Evolutionary conservation across 2,329 filamentous ascomycete species (phyloP).

Genomic region (Exophiala sp.): DNA sequence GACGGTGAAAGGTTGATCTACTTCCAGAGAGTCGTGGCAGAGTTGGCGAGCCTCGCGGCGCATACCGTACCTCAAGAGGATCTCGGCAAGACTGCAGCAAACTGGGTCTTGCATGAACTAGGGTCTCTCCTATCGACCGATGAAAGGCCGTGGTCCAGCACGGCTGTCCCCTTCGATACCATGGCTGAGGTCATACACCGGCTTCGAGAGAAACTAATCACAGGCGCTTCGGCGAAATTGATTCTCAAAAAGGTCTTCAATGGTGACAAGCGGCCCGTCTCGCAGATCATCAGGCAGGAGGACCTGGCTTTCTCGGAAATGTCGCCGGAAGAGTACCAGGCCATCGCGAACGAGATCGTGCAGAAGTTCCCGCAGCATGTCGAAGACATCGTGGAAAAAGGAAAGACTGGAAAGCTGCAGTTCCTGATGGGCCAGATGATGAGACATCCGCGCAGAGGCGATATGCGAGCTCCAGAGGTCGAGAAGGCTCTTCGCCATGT

Average conservation of each 20-base stretch:
- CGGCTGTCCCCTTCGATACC: slow-evolving; percentile 37
- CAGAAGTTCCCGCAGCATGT: slow-evolving; percentile 53
- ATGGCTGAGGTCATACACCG: slow-evolving; percentile 44
- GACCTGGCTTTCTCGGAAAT: slow-evolving; percentile 52
- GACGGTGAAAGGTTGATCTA: slow-evolving; percentile 75
- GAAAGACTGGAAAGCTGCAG: slow-evolving; percentile 59
- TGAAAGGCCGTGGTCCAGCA: slow-evolving; percentile 40
- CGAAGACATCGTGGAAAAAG: slow-evolving; percentile 52
- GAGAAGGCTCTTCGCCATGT: slow-evolving; percentile 44
- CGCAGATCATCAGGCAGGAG: slow-evolving; percentile 52
- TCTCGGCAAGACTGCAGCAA: slow-evolving; percentile 49
- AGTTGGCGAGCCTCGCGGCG: slow-evolving; percentile 31
- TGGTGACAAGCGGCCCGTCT: slow-evolving; percentile 44
- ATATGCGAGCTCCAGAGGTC: slow-evolving; percentile 56
- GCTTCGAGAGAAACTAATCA: slow-evolving; percentile 43
- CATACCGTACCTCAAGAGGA: slow-evolving; percentile 30
- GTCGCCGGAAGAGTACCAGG: slow-evolving; percentile 50
- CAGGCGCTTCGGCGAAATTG: slow-evolving; percentile 54
- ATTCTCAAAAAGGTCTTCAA: slow-evolving; percentile 53
- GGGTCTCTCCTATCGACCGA: slow-evolving; percentile 57
- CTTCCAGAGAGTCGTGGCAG: slow-evolving; percentile 50
- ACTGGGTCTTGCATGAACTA: slow-evolving; percentile 70
- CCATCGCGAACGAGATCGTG: slow-evolving; percentile 50
- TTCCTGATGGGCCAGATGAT: slow-evolving; percentile 67
- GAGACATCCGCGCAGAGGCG: slow-evolving; percentile 53